Conservation (phyloP, 2,329 filamentous ascomycete genomes). For the Ophiostoma fasciatum region DNA sequence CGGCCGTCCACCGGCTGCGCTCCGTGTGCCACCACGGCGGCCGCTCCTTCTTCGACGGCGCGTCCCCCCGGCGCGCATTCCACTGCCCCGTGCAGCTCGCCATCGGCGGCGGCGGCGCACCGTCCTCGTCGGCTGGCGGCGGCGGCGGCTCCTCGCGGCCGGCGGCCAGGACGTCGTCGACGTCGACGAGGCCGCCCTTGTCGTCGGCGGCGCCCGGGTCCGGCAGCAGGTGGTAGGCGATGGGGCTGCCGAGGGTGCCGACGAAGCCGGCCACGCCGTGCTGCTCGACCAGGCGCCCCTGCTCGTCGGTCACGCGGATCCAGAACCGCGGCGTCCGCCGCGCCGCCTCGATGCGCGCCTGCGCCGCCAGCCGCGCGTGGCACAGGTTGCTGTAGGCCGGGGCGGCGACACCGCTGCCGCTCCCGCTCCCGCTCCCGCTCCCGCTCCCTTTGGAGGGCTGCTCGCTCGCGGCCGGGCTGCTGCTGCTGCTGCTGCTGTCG, state of each 20-base stretch:
- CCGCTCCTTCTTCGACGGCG: constrained; percentile 20
- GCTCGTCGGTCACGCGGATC: constrained; percentile 41
- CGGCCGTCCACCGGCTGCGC: constrained; percentile 18
- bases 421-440: not conserved
- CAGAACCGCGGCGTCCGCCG: constrained; percentile 37
- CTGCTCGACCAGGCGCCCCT: constrained; percentile 34
- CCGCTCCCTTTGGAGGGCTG: too few species aligned
- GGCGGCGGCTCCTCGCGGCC: constrained; percentile 11
- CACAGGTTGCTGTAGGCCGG: constrained; percentile 23
- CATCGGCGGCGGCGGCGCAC: constrained; percentile 5
- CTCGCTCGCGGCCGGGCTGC: too few species aligned
- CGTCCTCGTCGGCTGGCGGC: constrained; percentile 11
- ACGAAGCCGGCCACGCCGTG: constrained; percentile 46
- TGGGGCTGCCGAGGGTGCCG: constrained; percentile 41
- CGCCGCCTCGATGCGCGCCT: constrained; percentile 47
- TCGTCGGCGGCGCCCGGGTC: constrained; percentile 42
- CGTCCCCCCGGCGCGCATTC: constrained; percentile 17
- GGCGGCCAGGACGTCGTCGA: constrained; percentile 34
- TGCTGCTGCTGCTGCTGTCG: not conserved
- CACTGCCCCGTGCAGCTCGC: constrained; percentile 21
- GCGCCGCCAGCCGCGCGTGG: constrained; percentile 45
- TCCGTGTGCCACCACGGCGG: constrained; percentile 22
- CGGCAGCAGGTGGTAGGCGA: constrained; percentile 45
- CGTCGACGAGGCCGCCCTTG: constrained; percentile 38
- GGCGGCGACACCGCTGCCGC: not conserved